Percentiles rank a stretch among this genome's conserved stretches.
These are phyloP conservation scores for Diddensiella santjacobensis DNA, from an alignment of 805 yeast genomes.

Conservation along the genomic window DNA sequence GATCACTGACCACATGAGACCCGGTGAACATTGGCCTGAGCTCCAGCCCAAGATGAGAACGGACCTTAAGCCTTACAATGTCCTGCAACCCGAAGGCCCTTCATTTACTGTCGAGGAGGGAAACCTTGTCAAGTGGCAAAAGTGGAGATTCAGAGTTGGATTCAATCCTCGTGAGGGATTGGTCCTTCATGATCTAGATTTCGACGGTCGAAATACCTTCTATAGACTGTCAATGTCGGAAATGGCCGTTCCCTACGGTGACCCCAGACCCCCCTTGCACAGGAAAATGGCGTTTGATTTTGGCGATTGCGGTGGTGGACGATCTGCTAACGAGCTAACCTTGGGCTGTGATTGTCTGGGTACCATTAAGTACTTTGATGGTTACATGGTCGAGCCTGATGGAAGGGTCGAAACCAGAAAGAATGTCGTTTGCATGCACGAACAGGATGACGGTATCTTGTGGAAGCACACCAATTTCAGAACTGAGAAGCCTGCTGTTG, in stretches of 20 bases:
- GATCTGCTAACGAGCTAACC: constrained; percentile 61
- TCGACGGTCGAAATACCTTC: constrained; percentile 72
- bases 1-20: constrained; percentile 53
- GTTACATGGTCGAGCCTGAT: constrained; percentile 50
- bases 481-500: constrained; percentile 61
- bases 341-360: constrained; percentile 87
- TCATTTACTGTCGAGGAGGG: constrained; percentile 53
- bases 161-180: constrained; percentile 76
- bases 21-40: constrained; percentile 42
- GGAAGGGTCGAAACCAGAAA: constrained; percentile 64
- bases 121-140: constrained; percentile 70
- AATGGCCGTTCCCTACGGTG: constrained; percentile 88
- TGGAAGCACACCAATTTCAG: constrained; percentile 80
- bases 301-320: constrained; percentile 84
- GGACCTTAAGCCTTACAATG: constrained; percentile 65
- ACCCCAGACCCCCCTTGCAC: constrained; percentile 78
- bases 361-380: constrained; percentile 70
- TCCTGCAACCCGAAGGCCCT: constrained; percentile 86
- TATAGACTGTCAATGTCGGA: constrained; percentile 72
- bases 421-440: constrained; percentile 77
- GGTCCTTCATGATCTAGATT: constrained; percentile 65
- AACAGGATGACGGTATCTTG: constrained; percentile 75
- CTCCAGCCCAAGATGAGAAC: constrained; percentile 35
- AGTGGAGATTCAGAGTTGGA: constrained; percentile 73
- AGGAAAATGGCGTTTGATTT: constrained; percentile 84